A percentile compares a stretch with the other conserved stretches of the same genome.
phyloP scores from a whole-genome alignment of 2,329 filamentous ascomycete genomes.

The Dactylellina drechsleri region DNA sequence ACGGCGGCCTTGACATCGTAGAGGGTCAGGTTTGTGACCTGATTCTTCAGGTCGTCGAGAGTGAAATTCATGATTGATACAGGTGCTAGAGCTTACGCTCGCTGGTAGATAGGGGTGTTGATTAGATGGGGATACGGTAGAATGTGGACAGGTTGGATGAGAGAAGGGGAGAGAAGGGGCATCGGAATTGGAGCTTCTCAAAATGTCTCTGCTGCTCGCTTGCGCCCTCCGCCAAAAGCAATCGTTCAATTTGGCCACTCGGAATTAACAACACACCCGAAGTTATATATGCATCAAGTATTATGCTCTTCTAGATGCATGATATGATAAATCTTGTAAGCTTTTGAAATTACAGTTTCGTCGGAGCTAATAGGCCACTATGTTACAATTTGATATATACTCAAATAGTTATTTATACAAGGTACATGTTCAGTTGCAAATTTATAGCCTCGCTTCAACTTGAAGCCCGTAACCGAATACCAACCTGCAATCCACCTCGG shows the following conservation, averaged over 20 bases:
- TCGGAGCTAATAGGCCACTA: not conserved
- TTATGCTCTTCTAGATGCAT: not conserved
- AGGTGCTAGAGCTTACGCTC: not conserved
- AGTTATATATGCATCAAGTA: not conserved
- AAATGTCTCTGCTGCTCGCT: conserved; percentile 43
- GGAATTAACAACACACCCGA: conserved; percentile 30
- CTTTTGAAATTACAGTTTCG: not conserved
- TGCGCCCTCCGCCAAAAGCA: conserved; percentile 29
- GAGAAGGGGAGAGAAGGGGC: conserved; percentile 25
- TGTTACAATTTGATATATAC: not conserved
- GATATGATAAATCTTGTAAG: no score
- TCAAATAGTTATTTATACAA: no score
- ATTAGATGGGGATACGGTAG: not conserved
- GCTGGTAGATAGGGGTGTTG: not conserved
- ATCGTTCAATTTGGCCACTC: no score
- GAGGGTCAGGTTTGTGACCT: conserved; percentile 89
- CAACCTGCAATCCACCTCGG: conserved; percentile 49
- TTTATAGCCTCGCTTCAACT: conserved; percentile 31
- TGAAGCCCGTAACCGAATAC: conserved; percentile 48
- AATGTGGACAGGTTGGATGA: conserved; percentile 38
- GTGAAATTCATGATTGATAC: conserved; percentile 45
- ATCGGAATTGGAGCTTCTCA: conserved; percentile 52
- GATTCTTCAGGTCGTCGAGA: conserved; percentile 82
- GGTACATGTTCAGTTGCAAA: not conserved
- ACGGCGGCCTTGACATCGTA: conserved; percentile 96